phyloP scores from a whole-genome alignment of 208 protist genomes.

The Herpetomonas tarakana region DNA sequence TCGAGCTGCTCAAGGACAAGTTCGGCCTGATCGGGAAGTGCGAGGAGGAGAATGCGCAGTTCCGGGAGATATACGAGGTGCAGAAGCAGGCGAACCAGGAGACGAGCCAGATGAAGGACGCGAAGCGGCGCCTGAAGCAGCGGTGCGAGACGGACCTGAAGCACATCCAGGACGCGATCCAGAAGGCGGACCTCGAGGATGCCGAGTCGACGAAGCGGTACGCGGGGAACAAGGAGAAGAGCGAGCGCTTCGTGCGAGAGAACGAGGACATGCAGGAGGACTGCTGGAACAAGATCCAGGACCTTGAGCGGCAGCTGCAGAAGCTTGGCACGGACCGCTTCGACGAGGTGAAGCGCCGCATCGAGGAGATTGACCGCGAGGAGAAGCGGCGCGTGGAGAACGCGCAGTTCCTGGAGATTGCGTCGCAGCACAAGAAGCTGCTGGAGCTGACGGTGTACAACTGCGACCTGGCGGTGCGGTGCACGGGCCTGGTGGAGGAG shows the following conservation, averaged over 20 bases:
- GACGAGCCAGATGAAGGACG: slow-evolving; percentile 76
- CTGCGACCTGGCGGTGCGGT: no score
- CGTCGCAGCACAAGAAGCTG: no score
- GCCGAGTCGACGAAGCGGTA: slow-evolving; percentile 78
- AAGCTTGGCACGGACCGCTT: slow-evolving; percentile 74
- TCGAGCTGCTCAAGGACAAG: slow-evolving; percentile 77
- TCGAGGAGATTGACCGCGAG: slow-evolving; percentile 82
- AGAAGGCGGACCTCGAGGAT: slow-evolving; percentile 79
- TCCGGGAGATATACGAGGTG: slow-evolving; percentile 75
- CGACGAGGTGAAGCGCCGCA: slow-evolving; percentile 82
- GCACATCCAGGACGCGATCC: slow-evolving; percentile 72
- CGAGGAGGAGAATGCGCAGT: slow-evolving; percentile 75
- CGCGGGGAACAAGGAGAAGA: slow-evolving; percentile 67
- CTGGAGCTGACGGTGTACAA: no score
- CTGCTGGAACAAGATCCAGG: slow-evolving; percentile 75
- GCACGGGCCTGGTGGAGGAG: slow-evolving; percentile 72
- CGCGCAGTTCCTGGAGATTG: slow-evolving; percentile 76
- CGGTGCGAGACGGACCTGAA: slow-evolving; percentile 72
- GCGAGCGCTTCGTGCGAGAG: slow-evolving; percentile 55
- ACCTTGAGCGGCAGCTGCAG: slow-evolving; percentile 75
- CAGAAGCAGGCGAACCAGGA: slow-evolving; percentile 82
- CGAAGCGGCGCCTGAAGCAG: slow-evolving; percentile 71
- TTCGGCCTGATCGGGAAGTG: slow-evolving; percentile 68
- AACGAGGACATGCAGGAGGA: slow-evolving; percentile 81
- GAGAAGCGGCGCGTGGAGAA: slow-evolving; percentile 80